Base-by-base conservation (phyloP, 2,329 filamentous ascomycete species). In the Verticillium dahliae region DNA sequence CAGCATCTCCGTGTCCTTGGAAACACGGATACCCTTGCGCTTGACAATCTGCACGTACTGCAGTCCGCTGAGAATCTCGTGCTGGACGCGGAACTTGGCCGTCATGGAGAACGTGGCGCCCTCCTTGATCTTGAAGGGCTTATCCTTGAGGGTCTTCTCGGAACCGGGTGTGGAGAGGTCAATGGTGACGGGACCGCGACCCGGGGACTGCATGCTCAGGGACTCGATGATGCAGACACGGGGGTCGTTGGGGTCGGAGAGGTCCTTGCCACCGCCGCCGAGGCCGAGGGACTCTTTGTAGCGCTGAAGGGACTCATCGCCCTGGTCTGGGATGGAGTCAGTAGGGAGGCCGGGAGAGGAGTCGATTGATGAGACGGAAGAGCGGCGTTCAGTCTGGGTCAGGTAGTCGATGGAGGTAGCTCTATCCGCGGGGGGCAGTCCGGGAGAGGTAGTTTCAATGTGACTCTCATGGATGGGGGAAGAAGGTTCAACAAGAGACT, bases 1-100 rank as follows among this genome's bases (percentile, higher is more conserved):
- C 84, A 99, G 90, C 95, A 99, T 99, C 81, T 98, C 94, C 70
- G 96, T 90, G 72, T 95, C 90, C 85, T 97, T 99, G 81, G 90
- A 91, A 64, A 94, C 86, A 63, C 86, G 86, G 74, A 98, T 84
- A 60, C 91, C 90, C 82, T 92, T 92, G 69, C 93, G 85, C 84
- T 95, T 96, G 65, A 97, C 90, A 50, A 92, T 85, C 80, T 99
- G 95, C 62, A 99, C 85, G 76, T 98, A 99, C 80, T 97, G 96
- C 73, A 99, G 80, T 56, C 95, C 95, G 69, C 91, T 95, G 61
- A 98, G 85, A 67, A 99, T 94, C 78, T 98, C 90, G 75, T 97
- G 92, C 82, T 99, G 92, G 56, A 99, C 95, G 80, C 93, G 90
- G 84, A 98, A 99, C 65, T 86, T 86, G 62, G 90, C 93, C 74